Conservation (phyloP, 192 early-diverging fungal genomes). For the Dissophora ornata region DNA sequence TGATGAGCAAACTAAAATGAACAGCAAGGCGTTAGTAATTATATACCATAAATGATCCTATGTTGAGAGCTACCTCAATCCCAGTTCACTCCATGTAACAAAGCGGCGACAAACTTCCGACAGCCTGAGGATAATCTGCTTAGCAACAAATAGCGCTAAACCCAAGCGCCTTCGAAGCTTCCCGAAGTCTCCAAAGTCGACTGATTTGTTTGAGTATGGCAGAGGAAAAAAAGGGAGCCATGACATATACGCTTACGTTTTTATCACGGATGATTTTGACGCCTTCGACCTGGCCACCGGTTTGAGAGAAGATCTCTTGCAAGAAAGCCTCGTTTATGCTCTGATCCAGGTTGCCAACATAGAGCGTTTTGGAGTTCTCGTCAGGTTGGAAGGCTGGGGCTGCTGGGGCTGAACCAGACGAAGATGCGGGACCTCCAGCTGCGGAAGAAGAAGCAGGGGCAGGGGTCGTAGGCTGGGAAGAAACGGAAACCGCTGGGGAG, state of each 20-base stretch:
- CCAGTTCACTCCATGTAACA: no score
- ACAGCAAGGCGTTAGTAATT: background rate
- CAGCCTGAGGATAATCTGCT: no score
- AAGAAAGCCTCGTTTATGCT: conserved; percentile 79
- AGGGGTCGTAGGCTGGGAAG: conserved; percentile 22
- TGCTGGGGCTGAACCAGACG: conserved; percentile 13
- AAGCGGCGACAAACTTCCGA: no score
- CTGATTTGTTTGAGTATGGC: no score
- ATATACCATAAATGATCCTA: no score
- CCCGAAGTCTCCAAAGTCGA: no score
- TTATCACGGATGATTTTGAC: conserved; percentile 88
- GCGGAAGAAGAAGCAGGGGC: background rate
- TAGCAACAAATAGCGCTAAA: no score
- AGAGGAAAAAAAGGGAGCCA: no score
- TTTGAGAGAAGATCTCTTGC: conserved; percentile 77
- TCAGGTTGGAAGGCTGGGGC: conserved; percentile 53
- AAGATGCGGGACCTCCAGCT: background rate
- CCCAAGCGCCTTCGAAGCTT: no score
- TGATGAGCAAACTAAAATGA: conserved; percentile 62
- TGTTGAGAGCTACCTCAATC: no score
- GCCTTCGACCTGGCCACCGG: conserved; percentile 67
- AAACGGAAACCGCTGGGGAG: conserved; percentile 17
- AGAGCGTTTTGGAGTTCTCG: conserved; percentile 72
- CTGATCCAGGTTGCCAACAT: conserved; percentile 90
- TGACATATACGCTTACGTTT: conserved; percentile 58